Conservation (phyloP, 257 asterid species). For the Jacaranda mimosifolia region DNA sequence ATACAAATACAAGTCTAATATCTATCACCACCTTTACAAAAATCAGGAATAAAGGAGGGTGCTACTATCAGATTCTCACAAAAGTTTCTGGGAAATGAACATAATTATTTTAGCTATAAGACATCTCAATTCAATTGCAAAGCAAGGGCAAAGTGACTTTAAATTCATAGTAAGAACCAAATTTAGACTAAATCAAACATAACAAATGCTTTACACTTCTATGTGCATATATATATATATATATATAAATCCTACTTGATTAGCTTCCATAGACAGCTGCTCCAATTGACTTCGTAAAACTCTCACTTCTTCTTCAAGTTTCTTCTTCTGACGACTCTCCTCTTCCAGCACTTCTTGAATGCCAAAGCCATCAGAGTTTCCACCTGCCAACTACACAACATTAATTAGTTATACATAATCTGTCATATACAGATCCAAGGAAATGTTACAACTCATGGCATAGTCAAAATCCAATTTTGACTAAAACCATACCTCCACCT, state of each 20-base stretch:
- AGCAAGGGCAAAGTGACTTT: background rate
- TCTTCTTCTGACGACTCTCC: conserved; percentile 80
- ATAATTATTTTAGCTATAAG: conserved; percentile 7
- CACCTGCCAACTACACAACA: conserved; percentile 73
- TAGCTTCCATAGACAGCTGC: conserved; percentile 71
- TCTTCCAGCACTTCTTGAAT: conserved; percentile 82
- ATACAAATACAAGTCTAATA: conserved; percentile 16
- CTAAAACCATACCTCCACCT: conserved; percentile 59
- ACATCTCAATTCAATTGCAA: background rate
- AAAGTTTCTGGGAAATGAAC: background rate
- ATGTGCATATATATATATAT: background rate
- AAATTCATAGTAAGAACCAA: conserved; percentile 25
- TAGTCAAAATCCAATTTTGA: conserved; percentile 28
- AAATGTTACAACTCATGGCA: conserved; percentile 21
- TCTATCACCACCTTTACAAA: background rate
- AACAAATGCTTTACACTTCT: conserved; percentile 26
- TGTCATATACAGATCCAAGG: conserved; percentile 36
- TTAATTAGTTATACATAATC: conserved; percentile 44
- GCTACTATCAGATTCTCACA: conserved; percentile 19
- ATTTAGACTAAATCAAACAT: conserved; percentile 12
- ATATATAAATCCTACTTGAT: conserved; percentile 59
- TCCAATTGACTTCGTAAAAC: conserved; percentile 77
- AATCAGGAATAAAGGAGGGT: conserved; percentile 20
- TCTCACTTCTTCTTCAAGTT: conserved; percentile 93
- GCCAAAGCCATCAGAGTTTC: conserved; percentile 57